Evolutionary conservation across 305 asterid species (phyloP).

Genomic region (Fraxinus baroniana): DNA sequence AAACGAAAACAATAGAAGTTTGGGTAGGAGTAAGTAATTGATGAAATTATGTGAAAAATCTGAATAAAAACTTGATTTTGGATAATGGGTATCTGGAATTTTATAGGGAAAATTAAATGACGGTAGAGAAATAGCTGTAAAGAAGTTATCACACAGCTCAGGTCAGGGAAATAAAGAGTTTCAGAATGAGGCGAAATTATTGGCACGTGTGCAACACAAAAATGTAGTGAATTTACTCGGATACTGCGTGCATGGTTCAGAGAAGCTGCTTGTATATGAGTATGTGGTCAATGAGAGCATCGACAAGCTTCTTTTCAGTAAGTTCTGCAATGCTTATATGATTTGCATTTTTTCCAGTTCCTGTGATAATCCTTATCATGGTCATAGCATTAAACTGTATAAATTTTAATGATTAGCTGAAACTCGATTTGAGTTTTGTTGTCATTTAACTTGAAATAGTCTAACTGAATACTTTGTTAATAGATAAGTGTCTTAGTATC

Average conservation of each 20-base stretch:
- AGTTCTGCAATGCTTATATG: slow-evolving; percentile 26
- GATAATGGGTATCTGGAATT: slow-evolving; percentile 9
- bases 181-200: slow-evolving; percentile 75
- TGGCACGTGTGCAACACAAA: slow-evolving; percentile 84
- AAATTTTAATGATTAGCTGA: not conserved
- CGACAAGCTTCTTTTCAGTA: slow-evolving; percentile 90
- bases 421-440: not conserved
- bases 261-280: slow-evolving; percentile 85
- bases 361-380: not conserved
- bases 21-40: not conserved
- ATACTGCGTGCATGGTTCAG: slow-evolving; percentile 60
- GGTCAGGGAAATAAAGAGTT: slow-evolving; percentile 82
- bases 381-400: not conserved
- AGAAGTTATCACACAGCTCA: slow-evolving; percentile 75
- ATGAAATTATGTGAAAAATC: not conserved
- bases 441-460: not conserved
- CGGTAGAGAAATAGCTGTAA: slow-evolving; percentile 86
- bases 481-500: not conserved
- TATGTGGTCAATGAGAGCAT: slow-evolving; percentile 81
- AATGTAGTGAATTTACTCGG: slow-evolving; percentile 94
- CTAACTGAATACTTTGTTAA: not conserved
- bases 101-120: slow-evolving; percentile 73
- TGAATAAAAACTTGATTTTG: slow-evolving; percentile 13
- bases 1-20: not conserved
- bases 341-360: not conserved